phyloP scores from a whole-genome alignment of 2,329 filamentous ascomycete species.

The Penicillium glabrum region DNA sequence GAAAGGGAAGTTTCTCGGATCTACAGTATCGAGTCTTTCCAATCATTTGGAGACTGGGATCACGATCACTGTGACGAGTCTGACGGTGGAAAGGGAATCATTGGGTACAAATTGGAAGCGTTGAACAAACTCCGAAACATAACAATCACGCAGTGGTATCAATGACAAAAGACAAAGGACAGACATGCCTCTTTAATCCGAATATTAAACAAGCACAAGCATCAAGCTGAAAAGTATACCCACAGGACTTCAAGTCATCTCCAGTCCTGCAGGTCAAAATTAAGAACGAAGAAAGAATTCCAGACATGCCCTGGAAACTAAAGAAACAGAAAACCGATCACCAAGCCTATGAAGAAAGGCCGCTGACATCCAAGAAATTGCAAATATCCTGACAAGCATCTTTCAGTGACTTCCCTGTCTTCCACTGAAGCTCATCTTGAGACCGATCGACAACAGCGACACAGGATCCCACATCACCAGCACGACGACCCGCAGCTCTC shows the following conservation, averaged over 20 bases:
- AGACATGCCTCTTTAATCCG: background rate
- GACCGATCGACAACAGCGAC: slow-evolving; percentile 38
- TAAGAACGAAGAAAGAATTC: background rate
- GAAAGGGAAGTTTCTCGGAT: background rate
- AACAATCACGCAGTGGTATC: background rate
- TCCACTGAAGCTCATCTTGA: slow-evolving; percentile 56
- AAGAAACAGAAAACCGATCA: background rate
- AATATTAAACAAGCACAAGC: background rate
- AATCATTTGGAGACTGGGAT: background rate
- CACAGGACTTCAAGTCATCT: background rate
- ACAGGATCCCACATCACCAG: slow-evolving; percentile 41
- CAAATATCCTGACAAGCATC: slow-evolving; percentile 41
- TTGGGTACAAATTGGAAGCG: background rate
- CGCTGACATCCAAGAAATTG: slow-evolving; percentile 37
- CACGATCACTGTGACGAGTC: background rate
- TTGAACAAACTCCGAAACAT: background rate
- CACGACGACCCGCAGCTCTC: slow-evolving; percentile 33
- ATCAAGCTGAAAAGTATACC: background rate
- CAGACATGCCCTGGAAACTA: background rate
- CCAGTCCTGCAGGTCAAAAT: background rate
- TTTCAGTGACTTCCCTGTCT: slow-evolving; percentile 38
- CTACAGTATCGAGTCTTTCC: background rate
- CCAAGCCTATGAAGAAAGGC: slow-evolving; percentile 22
- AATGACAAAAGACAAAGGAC: background rate
- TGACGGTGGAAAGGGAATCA: background rate